A percentile compares a stretch with the other conserved stretches of the same genome.
These are phyloP conservation scores for Nakaseomyces delphensis DNA, from an alignment of 1,139 yeast genomes.

Conservation along the genomic window DNA sequence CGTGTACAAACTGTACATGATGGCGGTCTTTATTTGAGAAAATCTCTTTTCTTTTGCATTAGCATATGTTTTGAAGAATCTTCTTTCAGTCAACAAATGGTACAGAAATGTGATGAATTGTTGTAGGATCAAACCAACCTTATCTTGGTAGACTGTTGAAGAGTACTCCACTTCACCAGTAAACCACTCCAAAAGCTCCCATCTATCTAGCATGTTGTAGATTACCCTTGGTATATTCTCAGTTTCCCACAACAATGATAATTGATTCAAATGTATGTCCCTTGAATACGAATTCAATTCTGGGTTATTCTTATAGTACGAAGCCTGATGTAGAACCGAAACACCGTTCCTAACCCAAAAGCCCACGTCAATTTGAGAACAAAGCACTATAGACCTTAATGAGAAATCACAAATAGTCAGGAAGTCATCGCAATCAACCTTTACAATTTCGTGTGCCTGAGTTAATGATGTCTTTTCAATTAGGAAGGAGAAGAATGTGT, in stretches of 20 bases:
- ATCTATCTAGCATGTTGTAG: slow-evolving; percentile 48
- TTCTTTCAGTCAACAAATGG: slow-evolving; percentile 48
- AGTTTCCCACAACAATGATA: slow-evolving; percentile 41
- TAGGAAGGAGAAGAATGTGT: slow-evolving; percentile 37
- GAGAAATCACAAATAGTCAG: slow-evolving; percentile 46
- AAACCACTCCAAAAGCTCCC: slow-evolving; percentile 53
- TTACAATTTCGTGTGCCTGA: slow-evolving; percentile 17
- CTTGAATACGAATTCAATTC: slow-evolving; percentile 34
- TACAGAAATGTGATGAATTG: slow-evolving; percentile 50
- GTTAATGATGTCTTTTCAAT: slow-evolving; percentile 24
- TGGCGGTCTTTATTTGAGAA: slow-evolving; percentile 33
- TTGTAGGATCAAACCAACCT: slow-evolving; percentile 43
- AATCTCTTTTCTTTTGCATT: slow-evolving; percentile 27
- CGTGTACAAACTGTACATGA: slow-evolving; percentile 43
- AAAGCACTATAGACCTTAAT: slow-evolving; percentile 49
- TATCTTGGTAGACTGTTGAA: slow-evolving; percentile 50
- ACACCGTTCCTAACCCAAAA: slow-evolving; percentile 64
- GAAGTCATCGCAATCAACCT: slow-evolving; percentile 29
- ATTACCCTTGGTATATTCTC: slow-evolving; percentile 36
- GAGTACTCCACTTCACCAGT: slow-evolving; percentile 33
- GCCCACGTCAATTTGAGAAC: slow-evolving; percentile 47
- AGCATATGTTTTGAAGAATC: slow-evolving; percentile 35
- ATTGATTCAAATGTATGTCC: slow-evolving; percentile 53
- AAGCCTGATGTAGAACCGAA: slow-evolving; percentile 42
- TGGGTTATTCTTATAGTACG: slow-evolving; percentile 32